Base-by-base conservation (phyloP, 768 basidiomycete species). In the Peribolospora baueri region DNA sequence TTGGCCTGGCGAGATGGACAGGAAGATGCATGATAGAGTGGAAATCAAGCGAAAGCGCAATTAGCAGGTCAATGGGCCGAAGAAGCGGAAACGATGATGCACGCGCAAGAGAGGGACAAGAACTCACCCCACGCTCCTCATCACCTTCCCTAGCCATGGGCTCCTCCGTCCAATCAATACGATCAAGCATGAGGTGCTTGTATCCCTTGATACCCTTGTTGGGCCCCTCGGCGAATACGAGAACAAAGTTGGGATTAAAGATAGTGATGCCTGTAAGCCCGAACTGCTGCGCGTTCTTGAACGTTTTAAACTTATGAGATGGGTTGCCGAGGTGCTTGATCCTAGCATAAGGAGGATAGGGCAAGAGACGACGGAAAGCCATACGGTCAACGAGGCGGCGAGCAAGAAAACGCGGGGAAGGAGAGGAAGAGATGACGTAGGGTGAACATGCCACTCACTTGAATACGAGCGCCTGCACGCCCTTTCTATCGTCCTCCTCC, bases 191-290 rank as follows among this genome's bases (percentile, higher is more conserved):
- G 51, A 98, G 72, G 25, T 80, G 75, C 64, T 81, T 86, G 70
- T 93, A 98, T 60, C 79, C 77, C 62, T 80, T 80, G 60, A 95
- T 76, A 57, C 79, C 80, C 67, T 84, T 90, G 42, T 75, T 69
- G 0, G 82, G 82, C 46, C 93, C 93, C 66, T 98, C 93, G 56
- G 93, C 84, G 61, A 91, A 83, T 50, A 98, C 78, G 72, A 97
- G 74, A 62, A 75, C 80, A 72, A 95, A 95, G 40, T 75, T 69
- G 0, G 87, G 82, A 64, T 90, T 79, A 75, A 87, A 86, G 63
- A 93, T 81, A 63, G 84, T 87, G 42, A 90, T 70, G 7, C 93
- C 93, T 0, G 84, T 80, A 10, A 97, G 72, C 57, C 77, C 79
- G 65, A 81, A 73, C 65, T 93, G 87, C 63, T 91, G 84, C 1